Evolutionary conservation across 2,329 filamentous ascomycete species (phyloP), one percentile per base, ranked within the genome.

Genomic region (Cladosporium sp.): DNA sequence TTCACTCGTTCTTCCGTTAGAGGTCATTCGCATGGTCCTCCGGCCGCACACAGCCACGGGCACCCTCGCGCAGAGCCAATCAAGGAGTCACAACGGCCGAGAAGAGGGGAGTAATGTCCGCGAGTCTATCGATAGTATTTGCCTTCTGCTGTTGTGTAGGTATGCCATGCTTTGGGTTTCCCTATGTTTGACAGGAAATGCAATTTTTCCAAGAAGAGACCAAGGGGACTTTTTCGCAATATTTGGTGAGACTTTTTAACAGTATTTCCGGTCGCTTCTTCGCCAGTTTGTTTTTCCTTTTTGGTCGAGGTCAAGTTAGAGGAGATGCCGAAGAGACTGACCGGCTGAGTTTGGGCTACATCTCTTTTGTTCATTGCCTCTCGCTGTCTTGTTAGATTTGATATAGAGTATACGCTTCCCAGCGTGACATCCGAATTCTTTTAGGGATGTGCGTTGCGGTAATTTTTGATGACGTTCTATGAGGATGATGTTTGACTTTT

Each of bases 51-150:
- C 50, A 40, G 67, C 18, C 68, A 69, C 44, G 28, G 33, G 4
- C 68, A 70, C 44, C 69, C 64, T 21, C 59, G 53, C 2, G 52
- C 68, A 14, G 65, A 68, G 55, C 67, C 67, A 8, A 65, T 62
- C 26, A 70, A 65, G 33, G 62, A 66, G 49, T 65, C 65, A n/a
- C 44, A 62, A 55, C 58, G 56, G 28, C 60, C 63, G 18, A 64
- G 68, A 44, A 28, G 68, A 52, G 68, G 68, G 16, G 68, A 68
- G 37, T 69, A 61, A 64, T 53, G 49, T 12, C 10, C 8, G 40
- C 40, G 18, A 46, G 40, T 46, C n/a, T 4, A 3, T 46, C 16
- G 18, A 21, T 7, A n/a, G 4, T 35, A 2, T 8, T 44, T 2
- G 37, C n/a, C 37, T 44, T 44, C 7, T 44, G 37, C 37, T 44